Percentiles rank a stretch among this genome's conserved stretches.
phyloP scores from a whole-genome alignment of 306 rosid genomes.

The Vicia villosa region DNA sequence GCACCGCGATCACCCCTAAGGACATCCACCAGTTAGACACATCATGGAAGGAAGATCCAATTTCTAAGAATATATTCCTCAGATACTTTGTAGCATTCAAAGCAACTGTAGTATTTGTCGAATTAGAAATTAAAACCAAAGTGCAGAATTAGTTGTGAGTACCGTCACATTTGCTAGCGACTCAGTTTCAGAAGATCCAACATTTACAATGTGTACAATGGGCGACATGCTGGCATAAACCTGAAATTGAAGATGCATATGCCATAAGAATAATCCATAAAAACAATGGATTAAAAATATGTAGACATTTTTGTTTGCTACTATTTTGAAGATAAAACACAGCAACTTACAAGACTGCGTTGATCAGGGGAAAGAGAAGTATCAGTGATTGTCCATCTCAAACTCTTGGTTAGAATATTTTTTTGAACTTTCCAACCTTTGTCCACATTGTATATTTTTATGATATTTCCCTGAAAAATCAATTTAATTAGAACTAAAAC shows the following conservation, averaged over 20 bases:
- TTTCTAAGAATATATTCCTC: conserved; percentile 18
- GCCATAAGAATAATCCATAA: conserved; percentile 3
- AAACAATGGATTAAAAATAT: conserved; percentile 23
- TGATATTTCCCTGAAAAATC: conserved; percentile 69
- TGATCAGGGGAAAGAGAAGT: conserved; percentile 88
- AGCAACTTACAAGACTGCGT: conserved; percentile 62
- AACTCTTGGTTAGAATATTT: conserved; percentile 68
- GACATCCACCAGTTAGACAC: conserved; percentile 27
- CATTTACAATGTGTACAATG: conserved; percentile 73
- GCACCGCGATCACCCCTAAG: too few relatives aligned
- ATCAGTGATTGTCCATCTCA: conserved; percentile 97
- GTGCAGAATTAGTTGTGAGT: conserved; percentile 34
- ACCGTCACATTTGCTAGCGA: conserved; percentile 82
- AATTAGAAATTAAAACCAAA: conserved; percentile 19
- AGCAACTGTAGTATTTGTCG: conserved; percentile 9
- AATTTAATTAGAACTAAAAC: conserved; percentile 24
- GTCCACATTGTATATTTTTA: conserved; percentile 83
- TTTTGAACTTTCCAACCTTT: conserved; percentile 91
- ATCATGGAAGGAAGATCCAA: conserved; percentile 3
- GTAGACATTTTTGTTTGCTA: not conserved
- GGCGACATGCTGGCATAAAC: conserved; percentile 99
- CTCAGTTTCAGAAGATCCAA: conserved; percentile 64
- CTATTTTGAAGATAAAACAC: conserved; percentile 12
- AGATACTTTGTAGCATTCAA: conserved; percentile 10
- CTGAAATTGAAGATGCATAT: conserved; percentile 49